Evolutionary conservation across 345 rosid species (phyloP).

Genomic region (Hevea brasiliensis): DNA sequence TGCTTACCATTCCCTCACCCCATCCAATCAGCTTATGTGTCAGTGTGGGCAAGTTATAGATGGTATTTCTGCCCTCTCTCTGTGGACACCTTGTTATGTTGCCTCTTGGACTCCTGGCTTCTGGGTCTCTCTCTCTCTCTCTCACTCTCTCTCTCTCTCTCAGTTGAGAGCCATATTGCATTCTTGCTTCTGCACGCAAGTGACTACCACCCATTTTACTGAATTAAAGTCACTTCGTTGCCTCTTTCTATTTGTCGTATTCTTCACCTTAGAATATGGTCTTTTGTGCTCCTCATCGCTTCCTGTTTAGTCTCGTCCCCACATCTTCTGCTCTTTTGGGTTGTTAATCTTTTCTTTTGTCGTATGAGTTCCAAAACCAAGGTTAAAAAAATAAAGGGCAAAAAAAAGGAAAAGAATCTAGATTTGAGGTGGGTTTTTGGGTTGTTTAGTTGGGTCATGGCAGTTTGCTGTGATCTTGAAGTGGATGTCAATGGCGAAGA

Average conservation of each 20-base stretch:
- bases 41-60: too few species aligned
- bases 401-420: conserved; percentile 14
- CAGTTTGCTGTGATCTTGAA: conserved; percentile 77
- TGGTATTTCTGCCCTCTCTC: conserved; percentile 10
- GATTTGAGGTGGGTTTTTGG: conserved; percentile 19
- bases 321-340: background rate
- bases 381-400: background rate
- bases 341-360: background rate
- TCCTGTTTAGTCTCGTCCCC: background rate
- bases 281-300: background rate
- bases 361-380: conserved; percentile 1
- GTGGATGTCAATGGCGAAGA: conserved; percentile 93
- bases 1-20: background rate
- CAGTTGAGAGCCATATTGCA: background rate
- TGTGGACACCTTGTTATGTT: conserved; percentile 1
- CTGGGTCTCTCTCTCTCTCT: background rate
- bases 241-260: conserved; percentile 19
- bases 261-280: conserved; percentile 4
- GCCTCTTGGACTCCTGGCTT: conserved; percentile 2
- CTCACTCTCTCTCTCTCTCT: background rate
- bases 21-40: background rate
- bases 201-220: conserved; percentile 1
- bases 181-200: background rate
- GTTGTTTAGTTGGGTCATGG: conserved; percentile 46
- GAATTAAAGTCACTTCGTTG: conserved; percentile 7